Evolutionary conservation across 1,284 basidiomycete genomes (phyloP).

Genomic region (Amylostereum areolatum): DNA sequence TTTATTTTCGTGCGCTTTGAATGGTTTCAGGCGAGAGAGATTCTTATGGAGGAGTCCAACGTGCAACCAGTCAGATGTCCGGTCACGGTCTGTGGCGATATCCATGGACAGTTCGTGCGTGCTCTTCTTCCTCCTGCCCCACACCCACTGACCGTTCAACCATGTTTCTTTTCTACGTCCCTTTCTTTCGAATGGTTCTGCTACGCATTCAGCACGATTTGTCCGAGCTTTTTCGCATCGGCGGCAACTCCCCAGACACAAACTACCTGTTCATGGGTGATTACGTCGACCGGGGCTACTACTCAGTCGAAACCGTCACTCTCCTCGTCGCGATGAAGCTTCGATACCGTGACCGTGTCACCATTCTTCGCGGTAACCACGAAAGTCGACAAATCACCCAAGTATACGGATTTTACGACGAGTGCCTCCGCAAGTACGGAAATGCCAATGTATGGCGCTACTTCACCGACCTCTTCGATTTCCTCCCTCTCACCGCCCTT

Average conservation of each 20-base stretch:
- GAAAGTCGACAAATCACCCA: slow-evolving; percentile 99
- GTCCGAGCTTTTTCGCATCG: slow-evolving; percentile 98
- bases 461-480: slow-evolving; percentile 99
- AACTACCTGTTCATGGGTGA: slow-evolving; percentile 99
- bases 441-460: slow-evolving; percentile 99
- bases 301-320: slow-evolving; percentile 98
- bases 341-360: slow-evolving; percentile 97
- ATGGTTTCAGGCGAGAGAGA: slow-evolving; percentile 79
- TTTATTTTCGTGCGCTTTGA: slow-evolving; percentile 11
- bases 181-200: slow-evolving; percentile 5
- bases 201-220: slow-evolving; percentile 81
- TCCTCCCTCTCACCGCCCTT: slow-evolving; percentile 92
- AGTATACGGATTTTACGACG: slow-evolving; percentile 99
- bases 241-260: slow-evolving; percentile 98
- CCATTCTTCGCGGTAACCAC: slow-evolving; percentile 97
- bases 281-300: slow-evolving; percentile 99
- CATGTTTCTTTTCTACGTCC: slow-evolving; percentile 6
- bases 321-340: slow-evolving; percentile 98
- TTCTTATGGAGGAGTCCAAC: slow-evolving; percentile 96
- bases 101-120: slow-evolving; percentile 99
- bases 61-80: slow-evolving; percentile 98
- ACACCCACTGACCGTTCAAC: slow-evolving; percentile 11
- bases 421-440: slow-evolving; percentile 98
- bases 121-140: slow-evolving; percentile 14
- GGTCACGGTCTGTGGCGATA: slow-evolving; percentile 96